Percentiles rank a stretch among this genome's conserved stretches.
phyloP scores from a whole-genome alignment of 208 protist species.

The Acanthamoeba lenticulata region DNA sequence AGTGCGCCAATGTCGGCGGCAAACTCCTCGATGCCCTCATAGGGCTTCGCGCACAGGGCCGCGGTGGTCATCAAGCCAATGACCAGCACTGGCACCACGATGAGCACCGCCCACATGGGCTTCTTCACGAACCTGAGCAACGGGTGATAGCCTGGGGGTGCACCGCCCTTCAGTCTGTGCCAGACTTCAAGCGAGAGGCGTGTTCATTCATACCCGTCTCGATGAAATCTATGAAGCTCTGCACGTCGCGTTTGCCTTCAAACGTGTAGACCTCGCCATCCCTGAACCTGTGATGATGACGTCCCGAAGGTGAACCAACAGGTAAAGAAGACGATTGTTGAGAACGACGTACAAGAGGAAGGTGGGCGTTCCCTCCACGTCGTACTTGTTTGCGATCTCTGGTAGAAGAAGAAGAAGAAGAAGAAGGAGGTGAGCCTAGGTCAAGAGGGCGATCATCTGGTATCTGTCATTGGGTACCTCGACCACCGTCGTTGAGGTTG shows the following conservation, averaged over 20 bases:
- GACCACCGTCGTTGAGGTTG: neutral
- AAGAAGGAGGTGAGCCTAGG: neutral
- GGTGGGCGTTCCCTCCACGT: neutral
- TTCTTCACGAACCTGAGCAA: neutral
- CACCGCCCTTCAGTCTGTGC: too few relatives aligned
- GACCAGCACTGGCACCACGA: neutral
- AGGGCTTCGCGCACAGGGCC: neutral
- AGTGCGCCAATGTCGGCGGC: neutral
- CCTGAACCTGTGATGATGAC: neutral
- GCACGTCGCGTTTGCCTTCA: neutral
- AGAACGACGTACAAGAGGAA: neutral
- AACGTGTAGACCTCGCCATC: neutral
- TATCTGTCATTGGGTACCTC: neutral
- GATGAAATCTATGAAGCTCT: neutral
- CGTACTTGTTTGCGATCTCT: neutral
- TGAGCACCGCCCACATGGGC: neutral
- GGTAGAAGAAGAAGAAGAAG: neutral
- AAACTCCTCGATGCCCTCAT: neutral
- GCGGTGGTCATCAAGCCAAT: neutral
- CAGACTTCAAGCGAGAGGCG: neutral
- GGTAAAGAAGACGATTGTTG: neutral
- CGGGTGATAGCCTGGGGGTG: neutral
- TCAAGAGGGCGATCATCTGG: neutral
- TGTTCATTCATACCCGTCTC: neutral
- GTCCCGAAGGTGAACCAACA: neutral